Conservation (phyloP, 352 stramenopile genomes). For the Phytophthora capsici region DNA sequence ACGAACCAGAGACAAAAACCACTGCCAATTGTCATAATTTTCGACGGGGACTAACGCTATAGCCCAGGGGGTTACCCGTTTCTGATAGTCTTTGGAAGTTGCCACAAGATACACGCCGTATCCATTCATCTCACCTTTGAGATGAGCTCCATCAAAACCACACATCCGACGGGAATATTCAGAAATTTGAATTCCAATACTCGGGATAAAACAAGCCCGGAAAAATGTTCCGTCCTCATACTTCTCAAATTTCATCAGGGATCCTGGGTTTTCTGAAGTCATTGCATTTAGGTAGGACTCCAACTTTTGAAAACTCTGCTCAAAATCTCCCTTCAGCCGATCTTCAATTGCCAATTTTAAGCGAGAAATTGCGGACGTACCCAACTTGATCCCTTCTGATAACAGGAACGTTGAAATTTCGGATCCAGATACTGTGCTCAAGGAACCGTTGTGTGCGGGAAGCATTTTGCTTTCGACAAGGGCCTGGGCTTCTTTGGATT, state of each 20-base stretch:
- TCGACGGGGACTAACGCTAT: conserved; percentile 20
- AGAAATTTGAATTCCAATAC: background rate
- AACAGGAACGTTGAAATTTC: background rate
- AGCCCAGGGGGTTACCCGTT: conserved; percentile 16
- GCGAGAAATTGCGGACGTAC: background rate
- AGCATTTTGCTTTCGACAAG: conserved; percentile 2
- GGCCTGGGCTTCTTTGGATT: background rate
- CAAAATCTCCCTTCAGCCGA: background rate
- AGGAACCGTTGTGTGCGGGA: conserved; percentile 2
- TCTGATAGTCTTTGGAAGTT: conserved; percentile 33
- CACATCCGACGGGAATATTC: background rate
- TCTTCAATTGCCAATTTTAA: conserved; percentile 7
- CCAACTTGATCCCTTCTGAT: background rate
- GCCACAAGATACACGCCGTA: conserved; percentile 21
- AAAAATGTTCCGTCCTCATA: conserved; percentile 13
- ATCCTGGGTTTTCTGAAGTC: conserved; percentile 3
- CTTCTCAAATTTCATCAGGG: background rate
- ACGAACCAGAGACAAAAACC: conserved; percentile 13
- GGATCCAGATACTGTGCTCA: background rate
- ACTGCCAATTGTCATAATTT: conserved; percentile 34
- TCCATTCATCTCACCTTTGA: conserved; percentile 39
- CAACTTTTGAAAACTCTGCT: conserved; percentile 4
- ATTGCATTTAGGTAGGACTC: background rate
- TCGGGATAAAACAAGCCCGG: background rate
- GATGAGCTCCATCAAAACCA: conserved; percentile 27